Evolutionary conservation across 2,329 filamentous ascomycete species (phyloP), one percentile per base, ranked within the genome.

Genomic region (Plectosphaerella sp.): DNA sequence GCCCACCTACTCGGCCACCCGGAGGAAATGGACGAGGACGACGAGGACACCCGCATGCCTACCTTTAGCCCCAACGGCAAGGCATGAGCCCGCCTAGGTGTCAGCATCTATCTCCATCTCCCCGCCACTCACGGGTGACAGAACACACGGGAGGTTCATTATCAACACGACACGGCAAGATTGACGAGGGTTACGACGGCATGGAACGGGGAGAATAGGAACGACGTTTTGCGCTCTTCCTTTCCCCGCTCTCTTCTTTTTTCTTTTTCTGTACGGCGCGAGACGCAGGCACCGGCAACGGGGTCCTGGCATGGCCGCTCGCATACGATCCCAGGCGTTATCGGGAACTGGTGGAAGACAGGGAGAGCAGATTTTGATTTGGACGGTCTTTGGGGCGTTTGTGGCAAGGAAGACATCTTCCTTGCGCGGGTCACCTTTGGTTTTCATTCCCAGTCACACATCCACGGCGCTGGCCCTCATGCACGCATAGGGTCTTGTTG

Each of bases 1-100:
- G 96, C 94, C 63, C 83, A 86, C 64, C 73, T 97, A 50, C 81
- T 99, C 58, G 92, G 91, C 14, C 87, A 90, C 63, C 84, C 87
- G 4, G 86, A 88, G 63, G 75, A 82, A 4, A 62, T 87, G 46
- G 82, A 84, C 47, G 82, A 83, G 14, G 79, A 81, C 2, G 82
- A 84, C 3, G 67, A 69, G 5, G 65, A 63, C 8, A 68, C 50
- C 72, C 73, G 16, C 64, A 72, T 43, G 63, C 78, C 78, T n/a
- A 62, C 68, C 43, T 56, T 80, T 48, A 75, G 77, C 28, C 52
- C 52, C 37, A 57, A 58, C 46, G 56, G 56, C 35, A 50, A 52
- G 52, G 56, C 48, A 22, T 58, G 50, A 57, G 11, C 46, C 4
- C 16, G 41, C 10, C 11, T 8, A 18, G 10, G 41, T 9, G 28